These are phyloP conservation scores for Starmera amethionina DNA, from an alignment of 805 yeast species.

Conservation along the genomic window DNA sequence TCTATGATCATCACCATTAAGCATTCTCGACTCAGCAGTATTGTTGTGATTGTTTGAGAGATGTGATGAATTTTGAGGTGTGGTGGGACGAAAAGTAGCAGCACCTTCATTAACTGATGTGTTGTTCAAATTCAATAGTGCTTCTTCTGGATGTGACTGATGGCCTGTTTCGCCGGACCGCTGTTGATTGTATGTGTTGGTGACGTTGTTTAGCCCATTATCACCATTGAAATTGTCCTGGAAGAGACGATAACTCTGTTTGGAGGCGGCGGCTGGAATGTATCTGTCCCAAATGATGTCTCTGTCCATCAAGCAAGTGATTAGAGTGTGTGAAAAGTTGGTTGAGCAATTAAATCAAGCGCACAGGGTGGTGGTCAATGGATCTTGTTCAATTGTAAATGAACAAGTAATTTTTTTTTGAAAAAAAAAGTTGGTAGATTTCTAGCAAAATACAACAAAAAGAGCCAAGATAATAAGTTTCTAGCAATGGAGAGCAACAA, in stretches of 20 bases:
- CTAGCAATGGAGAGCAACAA: no score
- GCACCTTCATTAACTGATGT: slow-evolving; percentile 10
- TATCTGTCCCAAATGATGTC: slow-evolving; percentile 25
- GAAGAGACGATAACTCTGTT: slow-evolving; percentile 16
- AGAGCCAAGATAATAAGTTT: no score
- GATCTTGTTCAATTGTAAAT: background rate
- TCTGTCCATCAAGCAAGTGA: background rate
- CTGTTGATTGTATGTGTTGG: background rate
- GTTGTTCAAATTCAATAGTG: slow-evolving; percentile 8
- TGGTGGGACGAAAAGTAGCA: background rate
- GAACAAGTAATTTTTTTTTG: no score
- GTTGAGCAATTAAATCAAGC: slow-evolving; percentile 2
- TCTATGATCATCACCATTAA: slow-evolving; percentile 19
- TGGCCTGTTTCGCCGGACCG: background rate
- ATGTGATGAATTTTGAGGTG: background rate
- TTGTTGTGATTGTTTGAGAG: background rate
- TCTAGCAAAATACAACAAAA: no score
- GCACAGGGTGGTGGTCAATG: background rate
- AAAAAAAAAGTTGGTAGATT: no score
- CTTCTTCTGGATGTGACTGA: slow-evolving; percentile 6
- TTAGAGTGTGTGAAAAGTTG: background rate
- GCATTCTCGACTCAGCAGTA: background rate
- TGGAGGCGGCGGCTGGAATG: slow-evolving; percentile 26
- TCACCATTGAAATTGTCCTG: slow-evolving; percentile 5
- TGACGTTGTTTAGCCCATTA: slow-evolving; percentile 2